phyloP scores from a whole-genome alignment of 768 basidiomycete genomes.

The Amylocystis lapponica region DNA sequence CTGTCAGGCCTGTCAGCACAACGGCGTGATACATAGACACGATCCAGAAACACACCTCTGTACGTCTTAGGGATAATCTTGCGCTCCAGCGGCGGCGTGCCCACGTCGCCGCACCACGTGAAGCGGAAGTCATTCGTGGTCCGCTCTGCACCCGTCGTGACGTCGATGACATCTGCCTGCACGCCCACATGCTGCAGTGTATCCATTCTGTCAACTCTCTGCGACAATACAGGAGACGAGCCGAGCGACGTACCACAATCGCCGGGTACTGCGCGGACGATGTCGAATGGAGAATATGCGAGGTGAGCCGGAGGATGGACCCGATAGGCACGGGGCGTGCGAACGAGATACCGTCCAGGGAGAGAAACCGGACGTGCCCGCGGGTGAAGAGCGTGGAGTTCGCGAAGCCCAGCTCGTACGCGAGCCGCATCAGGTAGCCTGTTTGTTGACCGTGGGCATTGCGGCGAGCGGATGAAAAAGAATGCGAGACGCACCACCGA shows the following conservation, averaged over 20 bases:
- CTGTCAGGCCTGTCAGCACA: slow-evolving; percentile 32
- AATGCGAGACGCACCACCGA: slow-evolving; percentile 52
- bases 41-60: slow-evolving; percentile 41
- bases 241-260: slow-evolving; percentile 45
- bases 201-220: too few species aligned
- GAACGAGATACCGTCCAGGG: slow-evolving; percentile 78
- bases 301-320: slow-evolving; percentile 69
- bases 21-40: too few species aligned
- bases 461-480: not conserved
- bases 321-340: slow-evolving; percentile 79
- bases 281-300: slow-evolving; percentile 58
- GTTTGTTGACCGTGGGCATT: not conserved
- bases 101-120: slow-evolving; percentile 53
- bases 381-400: slow-evolving; percentile 66
- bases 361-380: slow-evolving; percentile 62
- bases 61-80: slow-evolving; percentile 67
- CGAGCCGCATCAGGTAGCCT: slow-evolving; percentile 57
- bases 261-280: slow-evolving; percentile 44
- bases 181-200: slow-evolving; percentile 63
- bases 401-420: slow-evolving; percentile 74
- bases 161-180: slow-evolving; percentile 65
- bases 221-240: too few species aligned
- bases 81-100: slow-evolving; percentile 30
- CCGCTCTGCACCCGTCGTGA: slow-evolving; percentile 55
- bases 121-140: slow-evolving; percentile 75